These are phyloP conservation scores for Coleophoma crateriformis DNA, from an alignment of 2,329 filamentous ascomycete genomes.

Conservation along the genomic window DNA sequence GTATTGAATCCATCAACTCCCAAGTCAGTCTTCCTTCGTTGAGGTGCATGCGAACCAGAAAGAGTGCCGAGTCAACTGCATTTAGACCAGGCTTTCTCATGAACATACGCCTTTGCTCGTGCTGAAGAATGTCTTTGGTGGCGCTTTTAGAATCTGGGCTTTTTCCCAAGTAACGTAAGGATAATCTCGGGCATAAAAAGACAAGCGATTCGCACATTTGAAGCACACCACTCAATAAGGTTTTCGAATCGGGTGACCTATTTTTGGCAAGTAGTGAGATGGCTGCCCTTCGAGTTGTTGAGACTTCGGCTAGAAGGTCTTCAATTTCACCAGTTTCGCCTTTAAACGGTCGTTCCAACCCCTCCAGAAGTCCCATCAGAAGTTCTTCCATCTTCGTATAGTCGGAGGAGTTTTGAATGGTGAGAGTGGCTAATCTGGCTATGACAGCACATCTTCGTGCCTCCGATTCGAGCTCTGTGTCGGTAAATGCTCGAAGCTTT, in stretches of 20 bases:
- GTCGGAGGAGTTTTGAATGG: conserved; percentile 39
- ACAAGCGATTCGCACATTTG: conserved; percentile 49
- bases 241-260: not conserved
- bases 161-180: conserved; percentile 56
- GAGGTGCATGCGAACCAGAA: conserved; percentile 48
- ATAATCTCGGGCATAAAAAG: conserved; percentile 53
- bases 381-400: conserved; percentile 34
- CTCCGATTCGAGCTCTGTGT: conserved; percentile 18
- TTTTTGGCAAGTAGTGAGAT: conserved; percentile 37
- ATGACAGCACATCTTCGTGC: conserved; percentile 39
- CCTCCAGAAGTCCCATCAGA: conserved; percentile 43
- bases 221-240: conserved; percentile 15
- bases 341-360: conserved; percentile 52
- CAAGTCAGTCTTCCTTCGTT: conserved; percentile 42
- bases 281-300: conserved; percentile 46
- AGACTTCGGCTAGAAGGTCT: conserved; percentile 52
- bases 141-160: conserved; percentile 43
- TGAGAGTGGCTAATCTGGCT: conserved; percentile 49
- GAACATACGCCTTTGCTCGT: conserved; percentile 50
- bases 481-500: conserved; percentile 28
- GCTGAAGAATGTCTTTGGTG: conserved; percentile 53
- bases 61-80: conserved; percentile 55
- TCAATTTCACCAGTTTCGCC: conserved; percentile 55
- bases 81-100: conserved; percentile 44
- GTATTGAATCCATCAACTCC: conserved; percentile 49